Conservation (phyloP, 202 grass and related monocot species). For the Carex sylvatica region DNA sequence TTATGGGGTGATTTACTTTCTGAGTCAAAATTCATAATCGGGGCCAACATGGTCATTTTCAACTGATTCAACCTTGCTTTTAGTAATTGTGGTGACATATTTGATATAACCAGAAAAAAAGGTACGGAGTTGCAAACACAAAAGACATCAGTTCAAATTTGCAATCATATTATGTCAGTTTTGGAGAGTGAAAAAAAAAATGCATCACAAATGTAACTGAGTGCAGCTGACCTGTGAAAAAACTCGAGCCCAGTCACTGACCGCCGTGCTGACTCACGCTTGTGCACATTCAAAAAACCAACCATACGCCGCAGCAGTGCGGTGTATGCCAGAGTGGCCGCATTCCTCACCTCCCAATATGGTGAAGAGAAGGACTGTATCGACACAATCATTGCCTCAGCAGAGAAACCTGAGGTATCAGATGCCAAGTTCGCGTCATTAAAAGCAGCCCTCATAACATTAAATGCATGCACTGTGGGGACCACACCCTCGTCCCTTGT, state of each 20-base stretch:
- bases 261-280: constrained; percentile 67
- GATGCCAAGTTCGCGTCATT: constrained; percentile 87
- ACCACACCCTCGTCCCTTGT: constrained; percentile 79
- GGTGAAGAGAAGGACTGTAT: constrained; percentile 87
- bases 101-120: background rate
- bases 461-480: constrained; percentile 89
- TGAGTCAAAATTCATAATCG: background rate
- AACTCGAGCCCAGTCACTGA: constrained; percentile 92
- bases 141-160: background rate
- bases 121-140: background rate
- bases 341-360: constrained; percentile 96
- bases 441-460: constrained; percentile 89
- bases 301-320: constrained; percentile 80
- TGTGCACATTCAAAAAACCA: constrained; percentile 92
- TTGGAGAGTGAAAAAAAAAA: background rate
- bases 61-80: background rate
- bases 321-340: constrained; percentile 84
- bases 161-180: background rate
- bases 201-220: background rate
- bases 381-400: constrained; percentile 86
- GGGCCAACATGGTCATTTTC: constrained; percentile 3
- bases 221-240: constrained; percentile 79
- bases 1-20: background rate
- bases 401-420: constrained; percentile 86
- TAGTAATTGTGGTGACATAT: background rate